Base-by-base conservation (phyloP, 2,329 filamentous ascomycete species). In the Davidsoniella virescens region DNA sequence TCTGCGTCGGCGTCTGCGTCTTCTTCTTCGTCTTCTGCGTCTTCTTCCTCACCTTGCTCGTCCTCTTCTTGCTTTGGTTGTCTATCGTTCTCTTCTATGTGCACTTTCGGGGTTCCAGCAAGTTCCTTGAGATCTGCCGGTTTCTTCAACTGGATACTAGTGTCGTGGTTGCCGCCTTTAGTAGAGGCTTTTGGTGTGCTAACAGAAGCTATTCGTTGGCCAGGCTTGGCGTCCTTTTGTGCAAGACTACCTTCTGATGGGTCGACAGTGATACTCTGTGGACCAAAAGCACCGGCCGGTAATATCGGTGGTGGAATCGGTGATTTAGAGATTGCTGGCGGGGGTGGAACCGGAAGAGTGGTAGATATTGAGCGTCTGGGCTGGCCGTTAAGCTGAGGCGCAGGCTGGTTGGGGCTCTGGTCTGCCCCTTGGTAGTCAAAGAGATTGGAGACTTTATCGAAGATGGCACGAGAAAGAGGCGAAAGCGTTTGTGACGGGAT, bases 131-230 rank as follows among this genome's bases (percentile, higher is more conserved):
- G 59, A 47, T 69, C 66, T 50, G 67, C 63, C 26, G 40, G 54
- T 10, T 61, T 64, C 58, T 68, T 70, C 5, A 67, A 64, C 3
- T 71, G 69, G 53, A 74, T 68, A 7, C 64, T 61, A 45, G 74
- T 67, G 55, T 74, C 70, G 46, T 74, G 65, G 47, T 61, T 67
- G 49, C 64, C 59, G 16, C 63, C 60, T 44, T 64, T 67, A 2
- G 39, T 40, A 38, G 44, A 40, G 14, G 54, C 47, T 46, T 52
- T 52, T 25, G 50, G 37, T 48, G 53, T 55, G 20, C 47, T 44
- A 4, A 48, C 40, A 16, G 52, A 51, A 17, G 43, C 52, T 53
- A 45, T 46, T 8, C 51, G 46, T 23, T 48, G 51, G 6, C 51
- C 42, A 8, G 51, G 49, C 7, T 41, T 26, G n/a, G 49, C 40